Conservation (phyloP, 495 filamentous ascomycete genomes). For the Aspergillus coremiiformis region DNA sequence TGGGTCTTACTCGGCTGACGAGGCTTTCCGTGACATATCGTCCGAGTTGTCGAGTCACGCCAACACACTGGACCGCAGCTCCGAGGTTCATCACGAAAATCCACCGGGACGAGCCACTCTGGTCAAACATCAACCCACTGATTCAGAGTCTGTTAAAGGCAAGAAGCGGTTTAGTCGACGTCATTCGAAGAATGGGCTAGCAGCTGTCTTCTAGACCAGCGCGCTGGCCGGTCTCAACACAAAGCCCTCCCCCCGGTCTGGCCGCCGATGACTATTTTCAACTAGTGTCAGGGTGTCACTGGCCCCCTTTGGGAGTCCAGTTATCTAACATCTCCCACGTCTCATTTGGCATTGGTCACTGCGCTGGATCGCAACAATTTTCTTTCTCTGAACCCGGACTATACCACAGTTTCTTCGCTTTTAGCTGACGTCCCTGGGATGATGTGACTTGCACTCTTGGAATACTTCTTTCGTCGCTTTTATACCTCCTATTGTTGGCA, state of each 20-base stretch:
- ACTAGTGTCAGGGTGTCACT: not conserved
- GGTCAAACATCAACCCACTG: constrained; percentile 40
- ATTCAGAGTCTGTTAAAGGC: constrained; percentile 51
- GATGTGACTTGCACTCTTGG: constrained; percentile 1
- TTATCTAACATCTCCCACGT: not conserved
- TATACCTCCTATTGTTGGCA: constrained; percentile 6
- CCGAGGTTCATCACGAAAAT: constrained; percentile 32
- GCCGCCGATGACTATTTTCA: not conserved
- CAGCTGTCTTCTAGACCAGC: constrained; percentile 61
- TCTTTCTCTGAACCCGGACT: constrained; percentile 5
- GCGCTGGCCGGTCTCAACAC: not conserved
- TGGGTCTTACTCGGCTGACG: constrained; percentile 61
- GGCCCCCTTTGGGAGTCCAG: not conserved
- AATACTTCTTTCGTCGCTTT: not conserved
- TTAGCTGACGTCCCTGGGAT: constrained; percentile 6
- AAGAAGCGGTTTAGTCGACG: constrained; percentile 82
- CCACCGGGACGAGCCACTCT: constrained; percentile 37
- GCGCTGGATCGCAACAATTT: constrained; percentile 14
- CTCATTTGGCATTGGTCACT: constrained; percentile 1
- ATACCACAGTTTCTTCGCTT: constrained; percentile 6
- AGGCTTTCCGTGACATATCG: constrained; percentile 62
- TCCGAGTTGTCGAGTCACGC: constrained; percentile 67
- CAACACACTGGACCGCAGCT: constrained; percentile 60
- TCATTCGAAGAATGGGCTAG: constrained; percentile 83
- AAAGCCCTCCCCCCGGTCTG: not conserved